Base-by-base conservation (phyloP, 306 rosid species). In the Crataegus laevigata region DNA sequence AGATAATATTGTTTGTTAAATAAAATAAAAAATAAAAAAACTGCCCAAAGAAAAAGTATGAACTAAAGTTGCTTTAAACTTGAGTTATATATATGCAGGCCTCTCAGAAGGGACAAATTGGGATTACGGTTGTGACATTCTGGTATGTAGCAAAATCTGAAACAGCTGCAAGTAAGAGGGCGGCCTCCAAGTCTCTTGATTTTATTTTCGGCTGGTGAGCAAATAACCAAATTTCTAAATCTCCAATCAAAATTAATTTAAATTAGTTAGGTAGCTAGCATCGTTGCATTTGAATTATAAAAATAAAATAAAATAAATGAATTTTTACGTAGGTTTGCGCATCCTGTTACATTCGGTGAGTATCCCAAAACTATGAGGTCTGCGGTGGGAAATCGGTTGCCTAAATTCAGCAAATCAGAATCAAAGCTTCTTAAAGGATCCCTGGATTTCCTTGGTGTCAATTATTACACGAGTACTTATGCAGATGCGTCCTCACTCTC, bases 371-470 rank as follows among this genome's bases (percentile, higher is more conserved):
- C 73, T 13, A 85, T 91, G 89, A 80, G 43, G 52, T 66, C 81
- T 29, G 28, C 12, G 3, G 86, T 84, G 11, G 92, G 91, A 24
- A 3, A 79, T 6, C 82, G 94, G 65, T 73, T 89, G 10, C 97
- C 91, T 0, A 89, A 76, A 75, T 89, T 89, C 72, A 83, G 87
- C 6, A 38, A 38, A 55, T 42, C 45, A 2, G 71, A 91, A 77
- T 58, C 83, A 4, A 61, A 62, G 64, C 54, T 43, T 2, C 21
- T 89, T 0, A 80, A 83, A 55, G 83, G 83, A 4, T 82, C 91
- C 11, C 21, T 26, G n/a, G 97, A 91, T 83, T 91, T 89, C 81
- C 78, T 89, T 68, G 93, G 91, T 9, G 73, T 89, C 12, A 89
- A 91, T 80, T 89, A 91, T 72, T 89, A 88, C 77, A 82, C 88